A percentile compares a stretch with the other conserved stretches of the same genome.
Evolutionary conservation across 2,329 filamentous ascomycete species (phyloP).

Genomic region (Fusarium xyrophilum): DNA sequence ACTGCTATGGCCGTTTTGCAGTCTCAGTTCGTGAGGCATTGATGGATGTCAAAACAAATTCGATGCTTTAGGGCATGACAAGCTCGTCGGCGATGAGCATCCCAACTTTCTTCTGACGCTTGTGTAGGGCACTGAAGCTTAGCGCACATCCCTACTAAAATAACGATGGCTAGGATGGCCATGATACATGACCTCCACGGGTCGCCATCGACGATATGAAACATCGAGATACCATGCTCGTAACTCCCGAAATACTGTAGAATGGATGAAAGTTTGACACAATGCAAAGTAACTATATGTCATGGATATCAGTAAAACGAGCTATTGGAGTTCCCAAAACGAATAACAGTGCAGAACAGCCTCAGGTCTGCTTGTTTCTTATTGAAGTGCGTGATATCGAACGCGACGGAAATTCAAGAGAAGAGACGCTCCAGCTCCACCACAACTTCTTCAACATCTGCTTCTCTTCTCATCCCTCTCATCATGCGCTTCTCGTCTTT

Average conservation of each 20-base stretch:
- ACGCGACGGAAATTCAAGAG: background rate
- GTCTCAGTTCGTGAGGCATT: fast-evolving
- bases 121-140: background rate
- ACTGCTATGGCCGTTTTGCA: fast-evolving
- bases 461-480: background rate
- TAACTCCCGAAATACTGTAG: fast-evolving
- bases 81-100: background rate
- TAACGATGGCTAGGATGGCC: background rate
- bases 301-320: too few species aligned
- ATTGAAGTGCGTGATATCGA: background rate
- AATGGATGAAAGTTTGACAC: background rate
- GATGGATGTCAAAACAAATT: background rate
- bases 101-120: background rate
- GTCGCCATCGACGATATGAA: background rate
- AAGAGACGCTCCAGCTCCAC: background rate
- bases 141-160: background rate
- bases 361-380: background rate
- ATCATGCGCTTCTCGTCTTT: background rate
- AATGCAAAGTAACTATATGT: too few species aligned
- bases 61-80: background rate
- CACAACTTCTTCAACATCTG: background rate
- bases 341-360: background rate
- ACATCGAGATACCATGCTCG: background rate
- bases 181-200: background rate
- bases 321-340: background rate